Base-by-base conservation (phyloP, 2,329 filamentous ascomycete genomes). In the Didymella keratinophila region DNA sequence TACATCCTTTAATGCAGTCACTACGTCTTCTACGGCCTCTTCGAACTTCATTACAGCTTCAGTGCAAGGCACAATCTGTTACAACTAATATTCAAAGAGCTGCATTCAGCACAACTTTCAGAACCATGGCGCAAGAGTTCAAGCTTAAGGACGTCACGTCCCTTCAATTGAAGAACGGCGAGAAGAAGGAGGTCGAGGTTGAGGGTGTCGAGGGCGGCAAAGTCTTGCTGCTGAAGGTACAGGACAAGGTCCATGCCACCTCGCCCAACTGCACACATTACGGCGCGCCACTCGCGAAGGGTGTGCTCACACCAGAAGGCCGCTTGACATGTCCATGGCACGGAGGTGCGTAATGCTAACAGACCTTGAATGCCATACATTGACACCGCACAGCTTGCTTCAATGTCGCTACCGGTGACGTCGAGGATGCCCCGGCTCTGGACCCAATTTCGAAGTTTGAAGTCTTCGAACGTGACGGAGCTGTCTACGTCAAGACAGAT, bases 241-340 rank as follows among this genome's bases (percentile, higher is more conserved):
- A 87, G 52, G 90, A 89, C 66, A 86, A 89, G 67, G 81, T 94
- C 16, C 89, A 93, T 73, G 95, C 93, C 28, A 78, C 96, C 34
- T 93, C 91, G 34, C 82, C 92, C 37, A 95, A 89, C 67, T 99
- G 95, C 74, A 88, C 86, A 14, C 94, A 98, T 79, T 98, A 96
- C 75, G 94, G 95, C 32, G 95, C 94, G 39, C 95, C 95, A 14
- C 80, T 99, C 64, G 87, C 88, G 52, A 92, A 94, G 67, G 95
- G 95, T 52, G 88, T 98, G 8, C 79, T 99, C 63, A 91, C 91
- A 8, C 86, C 87, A 2, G 88, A 90, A 66, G 95, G 95, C 5
- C 85, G 92, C 49, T 78, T 99, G 62, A 97, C 92, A 7, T 99
- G 95, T 76, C 93, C 94, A 3, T 98, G 95, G 95, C 94, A 98